phyloP scores from a whole-genome alignment of 345 rosid genomes.

The Erysimum cheiranthoides region DNA sequence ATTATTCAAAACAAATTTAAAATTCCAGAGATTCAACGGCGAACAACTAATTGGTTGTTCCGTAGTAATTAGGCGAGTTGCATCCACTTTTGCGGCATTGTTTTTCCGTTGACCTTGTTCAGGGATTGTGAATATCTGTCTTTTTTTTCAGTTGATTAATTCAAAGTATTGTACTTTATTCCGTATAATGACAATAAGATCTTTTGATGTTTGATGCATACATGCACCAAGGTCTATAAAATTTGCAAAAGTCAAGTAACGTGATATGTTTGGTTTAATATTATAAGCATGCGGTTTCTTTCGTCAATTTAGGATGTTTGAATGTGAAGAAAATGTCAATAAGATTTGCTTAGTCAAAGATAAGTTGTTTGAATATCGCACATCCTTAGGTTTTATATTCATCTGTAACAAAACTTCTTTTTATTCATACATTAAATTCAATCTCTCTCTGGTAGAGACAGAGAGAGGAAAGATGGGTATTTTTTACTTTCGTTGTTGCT shows the following conservation, averaged over 20 bases:
- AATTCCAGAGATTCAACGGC: background rate
- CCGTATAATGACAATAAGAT: background rate
- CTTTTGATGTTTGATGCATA: background rate
- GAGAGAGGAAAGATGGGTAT: background rate
- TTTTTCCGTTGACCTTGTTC: no score
- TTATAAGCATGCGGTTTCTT: background rate
- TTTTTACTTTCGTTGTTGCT: background rate
- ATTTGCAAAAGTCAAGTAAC: no score
- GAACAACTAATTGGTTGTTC: background rate
- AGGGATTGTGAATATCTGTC: background rate
- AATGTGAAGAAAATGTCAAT: background rate
- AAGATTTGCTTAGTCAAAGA: background rate
- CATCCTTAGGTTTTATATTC: background rate
- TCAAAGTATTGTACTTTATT: conserved; percentile 5
- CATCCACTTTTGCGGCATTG: no score
- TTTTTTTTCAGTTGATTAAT: background rate
- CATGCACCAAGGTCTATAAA: no score
- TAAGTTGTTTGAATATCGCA: background rate
- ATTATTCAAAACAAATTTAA: background rate
- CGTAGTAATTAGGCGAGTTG: no score
- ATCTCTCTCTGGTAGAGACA: background rate
- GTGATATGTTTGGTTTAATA: background rate
- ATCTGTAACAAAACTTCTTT: background rate
- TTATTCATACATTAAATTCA: background rate
- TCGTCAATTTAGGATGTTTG: background rate